Conservation (phyloP, 139 green algal species). For the Chara braunii region DNA sequence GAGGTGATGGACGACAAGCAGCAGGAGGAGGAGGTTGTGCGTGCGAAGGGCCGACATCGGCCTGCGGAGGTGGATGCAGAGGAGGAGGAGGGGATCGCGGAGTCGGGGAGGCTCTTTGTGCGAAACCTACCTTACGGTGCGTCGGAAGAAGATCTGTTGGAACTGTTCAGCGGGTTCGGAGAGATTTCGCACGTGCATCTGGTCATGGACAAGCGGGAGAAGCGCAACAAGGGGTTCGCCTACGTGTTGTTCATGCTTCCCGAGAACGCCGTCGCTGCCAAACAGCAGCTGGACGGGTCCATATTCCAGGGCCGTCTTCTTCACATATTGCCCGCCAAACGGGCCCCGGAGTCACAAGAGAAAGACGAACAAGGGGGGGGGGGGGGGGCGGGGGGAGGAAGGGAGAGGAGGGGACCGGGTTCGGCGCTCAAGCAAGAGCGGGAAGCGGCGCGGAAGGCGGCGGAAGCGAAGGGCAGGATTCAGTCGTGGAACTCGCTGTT, state of each 20-base stretch:
- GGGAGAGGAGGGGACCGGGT: too few species aligned
- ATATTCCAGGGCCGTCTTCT: conserved; percentile 86
- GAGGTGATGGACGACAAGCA: conserved; percentile 16
- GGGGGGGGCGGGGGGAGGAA: too few species aligned
- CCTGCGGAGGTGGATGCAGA: conserved; percentile 8
- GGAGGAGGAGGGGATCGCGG: conserved; percentile 34
- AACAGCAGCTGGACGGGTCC: conserved; percentile 47
- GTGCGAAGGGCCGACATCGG: not conserved
- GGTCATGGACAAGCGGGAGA: conserved; percentile 68
- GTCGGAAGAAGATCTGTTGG: conserved; percentile 72
- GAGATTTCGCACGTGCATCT: conserved; percentile 79
- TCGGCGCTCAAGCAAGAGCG: conserved; percentile 65
- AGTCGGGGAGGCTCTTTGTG: conserved; percentile 76
- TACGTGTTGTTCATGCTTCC: conserved; percentile 73
- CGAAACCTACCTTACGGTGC: conserved; percentile 81
- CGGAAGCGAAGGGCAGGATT: conserved; percentile 57
- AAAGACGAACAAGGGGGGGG: too few species aligned
- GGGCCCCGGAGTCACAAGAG: too few species aligned
- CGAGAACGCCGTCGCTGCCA: conserved; percentile 52
- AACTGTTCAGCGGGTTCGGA: conserved; percentile 67
- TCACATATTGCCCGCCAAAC: conserved; percentile 78
- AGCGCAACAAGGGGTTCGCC: conserved; percentile 74
- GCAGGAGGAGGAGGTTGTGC: not conserved
- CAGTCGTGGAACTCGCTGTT: conserved; percentile 94
- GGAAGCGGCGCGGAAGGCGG: conserved; percentile 61